Conservation (phyloP, 2,329 filamentous ascomycete species). For the Aspergillus thermomutatus region DNA sequence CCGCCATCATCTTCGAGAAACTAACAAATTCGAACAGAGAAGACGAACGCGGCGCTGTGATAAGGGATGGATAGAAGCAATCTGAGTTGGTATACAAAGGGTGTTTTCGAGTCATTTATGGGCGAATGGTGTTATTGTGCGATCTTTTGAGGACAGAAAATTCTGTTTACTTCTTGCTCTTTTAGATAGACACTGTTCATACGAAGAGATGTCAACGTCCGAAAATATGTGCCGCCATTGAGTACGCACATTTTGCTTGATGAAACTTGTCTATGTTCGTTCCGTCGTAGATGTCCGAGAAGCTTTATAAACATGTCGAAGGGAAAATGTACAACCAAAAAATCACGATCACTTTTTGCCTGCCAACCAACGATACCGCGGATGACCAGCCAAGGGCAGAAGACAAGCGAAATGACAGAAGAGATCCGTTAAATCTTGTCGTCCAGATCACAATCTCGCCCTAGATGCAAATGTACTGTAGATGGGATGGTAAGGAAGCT, state of each 20-base stretch:
- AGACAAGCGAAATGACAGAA: constrained; percentile 6
- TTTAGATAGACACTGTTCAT: not conserved
- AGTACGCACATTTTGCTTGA: not conserved
- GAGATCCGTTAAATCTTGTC: constrained; percentile 13
- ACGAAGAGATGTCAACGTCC: not conserved
- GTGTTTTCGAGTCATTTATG: constrained; percentile 25
- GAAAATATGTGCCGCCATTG: not conserved
- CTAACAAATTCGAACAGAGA: constrained; percentile 20
- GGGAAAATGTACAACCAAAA: constrained; percentile 1
- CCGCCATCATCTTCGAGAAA: not conserved
- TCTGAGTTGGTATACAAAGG: constrained; percentile 23
- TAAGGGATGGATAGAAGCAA: constrained; percentile 10
- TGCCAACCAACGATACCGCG: not conserved
- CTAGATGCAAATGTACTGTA: not conserved
- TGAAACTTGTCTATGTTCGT: not conserved
- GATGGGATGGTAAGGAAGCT: not conserved
- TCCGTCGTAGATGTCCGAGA: constrained; percentile 12
- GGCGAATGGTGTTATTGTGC: constrained; percentile 40
- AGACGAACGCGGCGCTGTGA: constrained; percentile 31
- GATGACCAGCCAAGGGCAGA: not conserved
- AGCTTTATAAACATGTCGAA: constrained; percentile 1
- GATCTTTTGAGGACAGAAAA: constrained; percentile 24
- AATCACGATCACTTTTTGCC: not conserved
- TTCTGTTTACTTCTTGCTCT: constrained; percentile 15
- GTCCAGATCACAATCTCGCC: not conserved